phyloP scores from a whole-genome alignment of 75 land plant species.

The Pinus albicaulis region DNA sequence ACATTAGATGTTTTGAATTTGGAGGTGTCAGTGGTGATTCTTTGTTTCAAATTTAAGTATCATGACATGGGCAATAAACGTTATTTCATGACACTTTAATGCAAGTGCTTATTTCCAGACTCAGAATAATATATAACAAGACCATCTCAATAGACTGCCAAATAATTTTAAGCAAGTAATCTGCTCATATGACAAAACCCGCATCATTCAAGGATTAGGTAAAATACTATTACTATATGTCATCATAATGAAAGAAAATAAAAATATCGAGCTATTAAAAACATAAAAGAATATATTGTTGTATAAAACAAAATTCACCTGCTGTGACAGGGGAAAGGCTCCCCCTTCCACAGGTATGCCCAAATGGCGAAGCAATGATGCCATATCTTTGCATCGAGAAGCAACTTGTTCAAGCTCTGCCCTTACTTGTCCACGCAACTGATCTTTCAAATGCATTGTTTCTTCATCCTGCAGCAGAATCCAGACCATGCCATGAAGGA shows the following conservation, averaged over 20 bases:
- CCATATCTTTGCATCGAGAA: conserved; percentile 64
- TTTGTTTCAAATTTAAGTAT: neutral
- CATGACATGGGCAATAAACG: neutral
- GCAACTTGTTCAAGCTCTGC: conserved; percentile 59
- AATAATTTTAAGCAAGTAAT: neutral
- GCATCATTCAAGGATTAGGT: neutral
- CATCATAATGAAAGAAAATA: neutral
- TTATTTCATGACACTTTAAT: neutral
- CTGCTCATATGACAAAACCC: neutral
- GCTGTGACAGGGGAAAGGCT: conserved; percentile 35
- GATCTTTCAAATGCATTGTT: conserved; percentile 66
- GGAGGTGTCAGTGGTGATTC: too few species aligned
- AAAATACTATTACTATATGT: neutral
- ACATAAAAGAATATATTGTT: neutral
- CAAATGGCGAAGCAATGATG: conserved; percentile 64
- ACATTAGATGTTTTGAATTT: neutral
- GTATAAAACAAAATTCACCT: conserved; percentile 31
- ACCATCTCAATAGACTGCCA: neutral
- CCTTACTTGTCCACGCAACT: conserved; percentile 55
- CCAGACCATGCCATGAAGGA: neutral
- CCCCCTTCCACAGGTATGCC: conserved; percentile 79
- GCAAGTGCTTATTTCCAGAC: neutral
- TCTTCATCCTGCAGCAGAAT: conserved; percentile 59
- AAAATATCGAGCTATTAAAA: neutral
- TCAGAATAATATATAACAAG: neutral